Evolutionary conservation across 495 filamentous ascomycete genomes (phyloP), one percentile per base, ranked within the genome.

Genomic region (Aspergillus haitiensis): DNA sequence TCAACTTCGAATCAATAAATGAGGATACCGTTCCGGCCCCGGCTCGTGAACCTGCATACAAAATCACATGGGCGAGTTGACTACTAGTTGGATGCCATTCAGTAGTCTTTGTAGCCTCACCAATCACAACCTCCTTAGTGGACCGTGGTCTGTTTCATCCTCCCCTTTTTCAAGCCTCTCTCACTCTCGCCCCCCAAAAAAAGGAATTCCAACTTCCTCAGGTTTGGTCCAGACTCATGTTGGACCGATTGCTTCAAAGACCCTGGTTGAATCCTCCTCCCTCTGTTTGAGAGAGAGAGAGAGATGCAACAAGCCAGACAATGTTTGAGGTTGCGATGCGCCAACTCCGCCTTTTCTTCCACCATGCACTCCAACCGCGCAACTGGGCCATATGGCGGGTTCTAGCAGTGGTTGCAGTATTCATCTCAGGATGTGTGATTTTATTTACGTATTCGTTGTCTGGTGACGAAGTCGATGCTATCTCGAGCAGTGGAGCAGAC

Each of bases 271-370:
- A 52, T 35, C 34, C 21, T 27, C 21, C 21, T 27, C 21, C 39
- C 16, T 53, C 18, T 11, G 15, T 13, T 8, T 49, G 55, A 48
- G 35, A 42, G 45, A n/a, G 36, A 8, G 8, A 37, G 49, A 49
- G 56, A 54, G 32, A 54, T 54, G 49, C 50, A 31, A 52, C 48
- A 21, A 42, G 16, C n/a, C 40, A 53, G 21, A 27, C 21, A 27
- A 27, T 27, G 21, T 27, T 27, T 27, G 21, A 27, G 21, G 21
- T 27, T 3, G 21, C 50, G 50, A 60, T 60, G 40, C 58, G 36
- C 10, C 58, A 60, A 54, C n/a, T 60, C 58, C 58, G 50, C 44
- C 58, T 48, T 5, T 44, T 60, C 39, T 53, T 53, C 15, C 39
- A 42, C 55, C 55, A 59, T 15, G 50, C 50, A 16, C 39, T 59